Percentiles rank a stretch among this genome's conserved stretches.
Conservation (phyloP, 2,329 filamentous ascomycete genomes). For the Sarocladium oryzae region DNA sequence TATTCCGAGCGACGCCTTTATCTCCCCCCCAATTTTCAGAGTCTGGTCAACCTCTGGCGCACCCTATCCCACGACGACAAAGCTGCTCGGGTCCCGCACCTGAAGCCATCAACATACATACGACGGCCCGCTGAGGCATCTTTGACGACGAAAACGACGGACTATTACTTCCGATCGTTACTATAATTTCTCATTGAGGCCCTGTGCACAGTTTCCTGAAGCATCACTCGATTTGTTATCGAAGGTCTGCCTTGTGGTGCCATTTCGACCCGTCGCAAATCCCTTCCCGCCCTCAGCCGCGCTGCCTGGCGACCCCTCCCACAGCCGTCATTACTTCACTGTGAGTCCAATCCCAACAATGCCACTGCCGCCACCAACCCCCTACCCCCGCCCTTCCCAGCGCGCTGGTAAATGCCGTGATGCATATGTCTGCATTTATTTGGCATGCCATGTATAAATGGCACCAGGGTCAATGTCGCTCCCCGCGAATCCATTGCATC, state of each 20-base stretch:
- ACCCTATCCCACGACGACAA: neutral
- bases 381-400: neutral
- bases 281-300: neutral
- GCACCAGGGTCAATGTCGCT: neutral
- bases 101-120: conserved; percentile 11
- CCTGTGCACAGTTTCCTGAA: neutral
- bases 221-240: neutral
- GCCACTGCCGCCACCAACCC: neutral
- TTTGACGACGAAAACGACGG: conserved; percentile 8
- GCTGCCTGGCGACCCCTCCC: conserved; percentile 8
- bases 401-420: neutral
- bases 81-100: conserved; percentile 6
- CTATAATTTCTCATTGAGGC: neutral
- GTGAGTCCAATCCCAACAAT: neutral
- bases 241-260: neutral
- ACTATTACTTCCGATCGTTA: conserved; percentile 9
- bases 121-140: conserved; percentile 10
- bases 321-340: conserved; percentile 2
- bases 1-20: conserved; percentile 10
- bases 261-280: neutral
- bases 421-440: neutral
- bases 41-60: neutral
- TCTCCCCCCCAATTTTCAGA: no score
- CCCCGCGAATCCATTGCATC: neutral
- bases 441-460: neutral